These are phyloP conservation scores for Diospyros kaki DNA, from an alignment of 148 eudicot species.

Conservation along the genomic window DNA sequence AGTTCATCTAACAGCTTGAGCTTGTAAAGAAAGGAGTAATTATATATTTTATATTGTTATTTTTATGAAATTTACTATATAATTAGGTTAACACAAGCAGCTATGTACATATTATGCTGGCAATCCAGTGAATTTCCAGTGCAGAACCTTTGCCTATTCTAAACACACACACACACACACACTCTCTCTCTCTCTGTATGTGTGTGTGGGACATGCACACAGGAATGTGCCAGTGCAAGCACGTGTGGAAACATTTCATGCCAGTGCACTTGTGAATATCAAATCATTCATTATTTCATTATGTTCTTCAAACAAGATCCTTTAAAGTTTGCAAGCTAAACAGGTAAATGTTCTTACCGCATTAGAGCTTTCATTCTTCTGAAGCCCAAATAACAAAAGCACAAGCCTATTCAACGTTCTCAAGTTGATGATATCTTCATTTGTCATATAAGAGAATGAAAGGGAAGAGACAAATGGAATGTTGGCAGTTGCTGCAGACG, in stretches of 20 bases:
- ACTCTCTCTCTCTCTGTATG: no score
- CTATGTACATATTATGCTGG: no score
- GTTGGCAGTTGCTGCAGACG: constrained; percentile 34
- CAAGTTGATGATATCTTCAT: constrained; percentile 74
- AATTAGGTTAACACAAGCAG: no score
- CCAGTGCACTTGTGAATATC: background rate
- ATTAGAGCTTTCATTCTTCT: constrained; percentile 25
- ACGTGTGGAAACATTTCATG: background rate
- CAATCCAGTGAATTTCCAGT: no score
- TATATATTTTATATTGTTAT: no score
- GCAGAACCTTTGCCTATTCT: background rate
- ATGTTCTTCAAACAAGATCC: no score
- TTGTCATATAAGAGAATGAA: constrained; percentile 43
- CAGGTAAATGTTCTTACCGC: constrained; percentile 27
- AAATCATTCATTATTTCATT: background rate
- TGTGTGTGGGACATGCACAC: no score
- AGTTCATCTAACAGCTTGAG: no score
- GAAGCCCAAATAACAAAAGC: constrained; percentile 51
- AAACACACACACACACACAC: no score
- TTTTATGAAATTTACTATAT: no score
- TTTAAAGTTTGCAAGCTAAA: background rate
- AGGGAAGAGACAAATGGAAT: constrained; percentile 46
- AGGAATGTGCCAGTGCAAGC: background rate
- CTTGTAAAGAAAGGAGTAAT: no score
- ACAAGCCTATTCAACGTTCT: constrained; percentile 64